These are phyloP conservation scores for Dinochytrium kinnereticum DNA, from an alignment of 371 early-diverging fungal species.

Conservation along the genomic window DNA sequence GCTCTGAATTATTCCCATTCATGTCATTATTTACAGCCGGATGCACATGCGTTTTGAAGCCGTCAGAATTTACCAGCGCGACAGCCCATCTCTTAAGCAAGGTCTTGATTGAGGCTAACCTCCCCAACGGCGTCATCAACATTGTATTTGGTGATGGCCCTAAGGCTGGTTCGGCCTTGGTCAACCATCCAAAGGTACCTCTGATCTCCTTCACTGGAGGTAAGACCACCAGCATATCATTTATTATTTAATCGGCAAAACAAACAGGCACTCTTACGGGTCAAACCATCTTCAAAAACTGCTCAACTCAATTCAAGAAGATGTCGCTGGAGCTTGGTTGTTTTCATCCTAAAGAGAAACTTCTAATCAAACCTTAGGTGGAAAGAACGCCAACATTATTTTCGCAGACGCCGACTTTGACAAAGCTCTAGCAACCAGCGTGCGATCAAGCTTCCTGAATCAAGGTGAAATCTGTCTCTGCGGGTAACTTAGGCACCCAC, in stretches of 20 bases:
- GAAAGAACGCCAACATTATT: constrained; percentile 79
- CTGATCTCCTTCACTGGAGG: constrained; percentile 80
- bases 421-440: constrained; percentile 56
- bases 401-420: constrained; percentile 77
- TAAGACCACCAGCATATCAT: too few species aligned
- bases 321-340: constrained; percentile 66
- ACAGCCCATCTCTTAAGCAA: constrained; percentile 69
- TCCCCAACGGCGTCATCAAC: constrained; percentile 79
- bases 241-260: constrained; percentile 14
- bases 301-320: constrained; percentile 68
- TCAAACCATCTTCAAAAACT: constrained; percentile 52
- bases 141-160: constrained; percentile 72
- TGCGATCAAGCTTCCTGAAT: constrained; percentile 69
- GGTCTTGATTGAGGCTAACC: constrained; percentile 66
- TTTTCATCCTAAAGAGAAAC: background rate
- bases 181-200: constrained; percentile 68
- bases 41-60: constrained; percentile 76
- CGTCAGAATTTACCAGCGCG: constrained; percentile 73
- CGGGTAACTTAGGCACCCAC: constrained; percentile 21
- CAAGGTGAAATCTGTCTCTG: constrained; percentile 70
- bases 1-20: too few species aligned
- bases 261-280: constrained; percentile 70
- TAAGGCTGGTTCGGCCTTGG: constrained; percentile 68
- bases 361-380: constrained; percentile 45
- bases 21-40: constrained; percentile 47